These are phyloP conservation scores for Suillus cothurnatus DNA, from an alignment of 768 basidiomycete species.

Conservation along the genomic window DNA sequence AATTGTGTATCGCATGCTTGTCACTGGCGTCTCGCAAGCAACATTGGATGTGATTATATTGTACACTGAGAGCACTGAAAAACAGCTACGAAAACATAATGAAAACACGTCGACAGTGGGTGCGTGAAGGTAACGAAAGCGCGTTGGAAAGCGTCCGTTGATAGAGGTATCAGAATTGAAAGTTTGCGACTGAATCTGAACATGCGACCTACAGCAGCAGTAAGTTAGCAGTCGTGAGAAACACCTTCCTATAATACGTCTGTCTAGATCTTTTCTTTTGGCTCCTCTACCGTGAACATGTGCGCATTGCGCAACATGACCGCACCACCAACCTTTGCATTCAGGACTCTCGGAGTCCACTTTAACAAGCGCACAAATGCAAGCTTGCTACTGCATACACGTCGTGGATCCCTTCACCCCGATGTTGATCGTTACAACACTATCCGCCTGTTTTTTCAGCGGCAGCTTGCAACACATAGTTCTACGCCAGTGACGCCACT, in stretches of 20 bases:
- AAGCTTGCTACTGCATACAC: slow-evolving; percentile 26
- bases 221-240: slow-evolving; percentile 1
- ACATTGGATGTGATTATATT: no score
- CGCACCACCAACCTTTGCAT: slow-evolving; percentile 5
- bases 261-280: neutral
- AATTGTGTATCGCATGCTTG: no score
- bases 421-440: slow-evolving; percentile 57
- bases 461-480: slow-evolving; percentile 25
- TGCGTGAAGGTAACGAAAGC: no score
- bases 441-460: slow-evolving; percentile 61
- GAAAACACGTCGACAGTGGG: no score
- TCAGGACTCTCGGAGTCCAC: slow-evolving; percentile 9
- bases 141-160: no score
- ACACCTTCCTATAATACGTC: neutral
- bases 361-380: slow-evolving; percentile 7
- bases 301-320: slow-evolving; percentile 13
- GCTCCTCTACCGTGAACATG: neutral
- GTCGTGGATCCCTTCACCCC: slow-evolving; percentile 26
- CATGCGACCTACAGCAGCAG: no score
- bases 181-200: no score
- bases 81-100: no score
- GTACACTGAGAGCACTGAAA: no score
- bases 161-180: no score
- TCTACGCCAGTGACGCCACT: slow-evolving; percentile 4
- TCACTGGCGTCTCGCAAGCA: no score